phyloP scores from a whole-genome alignment of 169 alveolate species.

The Blepharisma undulans region DNA sequence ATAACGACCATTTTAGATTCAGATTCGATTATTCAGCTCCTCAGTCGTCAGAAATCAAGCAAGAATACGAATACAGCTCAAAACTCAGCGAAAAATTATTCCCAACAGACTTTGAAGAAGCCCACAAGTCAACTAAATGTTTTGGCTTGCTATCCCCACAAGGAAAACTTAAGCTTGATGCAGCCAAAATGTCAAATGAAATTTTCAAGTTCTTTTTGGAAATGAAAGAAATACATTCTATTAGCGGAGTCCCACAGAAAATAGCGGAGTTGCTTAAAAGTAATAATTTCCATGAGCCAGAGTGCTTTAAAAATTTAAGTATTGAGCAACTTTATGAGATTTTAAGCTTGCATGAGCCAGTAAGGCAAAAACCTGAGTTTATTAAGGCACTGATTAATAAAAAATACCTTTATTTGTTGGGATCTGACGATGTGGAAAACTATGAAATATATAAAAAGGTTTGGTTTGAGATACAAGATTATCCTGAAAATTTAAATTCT shows the following conservation, averaged over 20 bases:
- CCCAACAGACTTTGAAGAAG: background rate
- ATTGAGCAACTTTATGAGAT: background rate
- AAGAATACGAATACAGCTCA: background rate
- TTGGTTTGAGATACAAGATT: background rate
- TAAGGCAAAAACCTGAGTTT: conserved; percentile 11
- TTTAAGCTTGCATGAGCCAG: conserved; percentile 9
- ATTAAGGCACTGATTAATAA: conserved; percentile 37
- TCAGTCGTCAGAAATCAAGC: background rate
- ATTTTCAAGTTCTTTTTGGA: background rate
- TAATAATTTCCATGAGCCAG: background rate
- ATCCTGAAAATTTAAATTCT: background rate
- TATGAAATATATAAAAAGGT: conserved; percentile 10
- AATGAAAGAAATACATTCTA: background rate
- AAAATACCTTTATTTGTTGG: conserved; percentile 12
- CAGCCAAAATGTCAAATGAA: background rate
- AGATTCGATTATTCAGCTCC: background rate
- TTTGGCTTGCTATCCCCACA: background rate
- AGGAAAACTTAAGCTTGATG: background rate
- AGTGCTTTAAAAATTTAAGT: background rate
- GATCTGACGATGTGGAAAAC: conserved; percentile 18
- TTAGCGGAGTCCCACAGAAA: background rate
- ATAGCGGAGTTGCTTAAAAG: background rate
- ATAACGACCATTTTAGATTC: background rate
- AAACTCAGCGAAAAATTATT: background rate
- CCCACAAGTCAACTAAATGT: background rate